Conservation (phyloP, 2,329 filamentous ascomycete species). For the Xylariaceae sp. region DNA sequence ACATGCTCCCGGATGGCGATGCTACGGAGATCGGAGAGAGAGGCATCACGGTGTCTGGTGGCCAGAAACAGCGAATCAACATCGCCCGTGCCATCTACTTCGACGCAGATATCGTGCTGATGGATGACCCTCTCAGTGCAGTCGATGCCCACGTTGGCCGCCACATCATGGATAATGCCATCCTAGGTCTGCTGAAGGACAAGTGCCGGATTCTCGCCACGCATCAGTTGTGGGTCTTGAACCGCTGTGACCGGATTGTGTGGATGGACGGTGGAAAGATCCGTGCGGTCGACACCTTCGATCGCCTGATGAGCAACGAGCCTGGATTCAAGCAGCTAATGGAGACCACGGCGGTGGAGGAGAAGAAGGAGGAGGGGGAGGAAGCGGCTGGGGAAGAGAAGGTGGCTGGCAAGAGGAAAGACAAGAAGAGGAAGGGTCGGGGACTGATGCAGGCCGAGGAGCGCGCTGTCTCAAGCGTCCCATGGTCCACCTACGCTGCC, state of each 20-base stretch:
- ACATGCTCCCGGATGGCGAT: conserved; percentile 89
- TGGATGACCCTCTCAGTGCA: conserved; percentile 65
- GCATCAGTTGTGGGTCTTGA: conserved; percentile 90
- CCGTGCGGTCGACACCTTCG: conserved; percentile 80
- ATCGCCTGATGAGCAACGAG: conserved; percentile 76
- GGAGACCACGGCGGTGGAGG: conserved; percentile 74
- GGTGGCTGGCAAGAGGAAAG: conserved; percentile 44
- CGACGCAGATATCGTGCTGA: conserved; percentile 60
- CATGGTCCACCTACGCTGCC: conserved; percentile 71
- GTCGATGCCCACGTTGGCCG: conserved; percentile 66
- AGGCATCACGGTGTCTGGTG: conserved; percentile 91
- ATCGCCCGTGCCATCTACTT: conserved; percentile 80
- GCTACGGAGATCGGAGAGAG: conserved; percentile 90
- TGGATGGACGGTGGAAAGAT: conserved; percentile 87
- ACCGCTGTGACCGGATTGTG: conserved; percentile 83
- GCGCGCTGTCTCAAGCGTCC: conserved; percentile 68
- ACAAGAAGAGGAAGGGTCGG: conserved; percentile 53
- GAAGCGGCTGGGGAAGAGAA: conserved; percentile 43
- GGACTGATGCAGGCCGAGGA: conserved; percentile 66
- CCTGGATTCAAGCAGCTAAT: conserved; percentile 76
- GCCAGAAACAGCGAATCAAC: conserved; percentile 91
- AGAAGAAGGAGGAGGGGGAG: conserved; percentile 50
- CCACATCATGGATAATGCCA: conserved; percentile 88
- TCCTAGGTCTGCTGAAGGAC: conserved; percentile 78
- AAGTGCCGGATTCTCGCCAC: conserved; percentile 91